Base-by-base conservation (phyloP, 495 filamentous ascomycete species). In the Geoglossum glabrum region DNA sequence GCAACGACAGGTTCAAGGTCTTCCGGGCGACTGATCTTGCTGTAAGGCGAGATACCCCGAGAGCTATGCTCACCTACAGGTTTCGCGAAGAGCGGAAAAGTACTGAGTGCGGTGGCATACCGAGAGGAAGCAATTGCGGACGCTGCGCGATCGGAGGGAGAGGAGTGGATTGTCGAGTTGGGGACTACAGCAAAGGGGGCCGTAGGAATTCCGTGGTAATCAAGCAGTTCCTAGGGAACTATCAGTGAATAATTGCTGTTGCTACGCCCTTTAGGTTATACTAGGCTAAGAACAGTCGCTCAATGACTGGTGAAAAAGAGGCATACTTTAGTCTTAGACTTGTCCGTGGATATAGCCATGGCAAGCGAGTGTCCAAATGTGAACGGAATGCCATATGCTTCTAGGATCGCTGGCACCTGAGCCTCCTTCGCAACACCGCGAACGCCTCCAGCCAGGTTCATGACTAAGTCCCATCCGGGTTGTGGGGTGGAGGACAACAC, bases 361-460 rank as follows among this genome's bases (percentile, higher is more conserved):
- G 60, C 64, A 28, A 62, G 61, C n/a, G 65, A 61, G 62, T 67
- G 63, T 5, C 60, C 55, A 33, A 65, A 63, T 9, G 63, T 63
- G 54, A 59, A 63, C 5, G 62, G 67, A 46, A 66, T 60, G 7
- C 57, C 57, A 60, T 65, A 67, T 11, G 67, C 66, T 25, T 67
- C 65, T 25, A 67, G 51, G 10, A 66, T 56, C 10, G 61, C 60
- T 6, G 61, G 65, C 5, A 65, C 61, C 49, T 67, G 67, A 9
- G 61, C 58, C 57, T 66, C 66, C 50, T 63, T 59, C 19, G 58
- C 64, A 45, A 61, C 26, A 30, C 63, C 66, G 59, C 62, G 34
- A 25, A 66, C 38, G 0, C 66, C 64, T 47, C 64, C 60, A 0
- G 62, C 38, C 51, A 63, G 61, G 26, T 64, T 65, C 51, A 69